Evolutionary conservation across 805 yeast genomes (phyloP).

Genomic region (Candida pseudofarinosa): DNA sequence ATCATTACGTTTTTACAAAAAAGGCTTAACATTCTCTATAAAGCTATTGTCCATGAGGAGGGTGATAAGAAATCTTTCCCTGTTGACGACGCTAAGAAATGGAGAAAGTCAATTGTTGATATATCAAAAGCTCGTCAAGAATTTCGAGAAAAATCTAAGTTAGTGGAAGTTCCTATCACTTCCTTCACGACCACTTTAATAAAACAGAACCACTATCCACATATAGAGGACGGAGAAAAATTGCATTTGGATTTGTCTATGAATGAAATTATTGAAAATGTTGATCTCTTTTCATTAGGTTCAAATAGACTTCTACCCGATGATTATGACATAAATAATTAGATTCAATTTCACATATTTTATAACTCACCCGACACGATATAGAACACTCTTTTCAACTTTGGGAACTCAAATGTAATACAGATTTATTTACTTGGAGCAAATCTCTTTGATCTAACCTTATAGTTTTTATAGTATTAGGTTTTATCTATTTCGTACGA

Average conservation of each 20-base stretch:
- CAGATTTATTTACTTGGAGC: no score
- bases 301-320: slow-evolving; percentile 12
- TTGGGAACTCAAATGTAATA: no score
- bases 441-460: no score
- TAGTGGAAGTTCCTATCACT: slow-evolving; percentile 23
- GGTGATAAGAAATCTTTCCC: slow-evolving; percentile 18
- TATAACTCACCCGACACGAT: no score
- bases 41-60: slow-evolving; percentile 22
- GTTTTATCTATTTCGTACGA: no score
- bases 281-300: slow-evolving; percentile 11
- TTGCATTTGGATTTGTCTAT: not conserved
- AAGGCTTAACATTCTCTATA: slow-evolving; percentile 27
- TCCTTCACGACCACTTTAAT: slow-evolving; percentile 18
- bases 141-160: slow-evolving; percentile 16
- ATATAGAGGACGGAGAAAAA: not conserved
- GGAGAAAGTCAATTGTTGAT: slow-evolving; percentile 26
- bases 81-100: slow-evolving; percentile 19
- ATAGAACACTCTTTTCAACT: no score
- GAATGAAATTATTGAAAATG: slow-evolving; percentile 2
- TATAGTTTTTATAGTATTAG: no score
- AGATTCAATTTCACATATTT: no score
- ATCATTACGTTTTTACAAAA: slow-evolving; percentile 25
- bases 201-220: slow-evolving; percentile 22
- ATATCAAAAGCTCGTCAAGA: slow-evolving; percentile 19
- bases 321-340: slow-evolving; percentile 6